Evolutionary conservation across 495 filamentous ascomycete genomes (phyloP).

Genomic region (Tuber indicum): DNA sequence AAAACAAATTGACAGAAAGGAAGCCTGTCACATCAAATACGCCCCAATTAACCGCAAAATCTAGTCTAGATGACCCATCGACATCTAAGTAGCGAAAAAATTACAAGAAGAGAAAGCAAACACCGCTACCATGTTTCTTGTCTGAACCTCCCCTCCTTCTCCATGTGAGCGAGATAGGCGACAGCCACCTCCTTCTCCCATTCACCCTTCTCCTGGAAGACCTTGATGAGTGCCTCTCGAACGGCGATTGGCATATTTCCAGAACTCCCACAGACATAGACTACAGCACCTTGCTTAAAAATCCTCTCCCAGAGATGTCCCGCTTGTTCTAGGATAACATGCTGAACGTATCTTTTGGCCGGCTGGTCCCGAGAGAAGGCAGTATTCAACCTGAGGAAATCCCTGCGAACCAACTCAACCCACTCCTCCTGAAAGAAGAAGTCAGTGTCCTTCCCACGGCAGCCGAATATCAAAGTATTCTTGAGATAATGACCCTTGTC

Average conservation of each 20-base stretch:
- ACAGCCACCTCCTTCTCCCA: slow-evolving; percentile 52
- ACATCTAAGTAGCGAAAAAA: background rate
- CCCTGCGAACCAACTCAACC: slow-evolving; percentile 43
- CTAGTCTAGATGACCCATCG: background rate
- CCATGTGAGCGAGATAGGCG: slow-evolving; percentile 55
- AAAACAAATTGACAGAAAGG: background rate
- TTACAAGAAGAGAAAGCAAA: background rate
- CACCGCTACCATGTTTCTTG: slow-evolving; percentile 61
- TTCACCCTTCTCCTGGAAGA: slow-evolving; percentile 49
- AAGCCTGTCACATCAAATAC: background rate
- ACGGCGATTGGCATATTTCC: slow-evolving; percentile 85
- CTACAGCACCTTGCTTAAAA: slow-evolving; percentile 49
- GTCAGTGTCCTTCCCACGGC: slow-evolving; percentile 64
- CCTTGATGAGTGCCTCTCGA: slow-evolving; percentile 68
- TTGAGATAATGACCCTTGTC: background rate
- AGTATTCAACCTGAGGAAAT: slow-evolving; percentile 53
- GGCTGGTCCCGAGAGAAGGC: slow-evolving; percentile 77
- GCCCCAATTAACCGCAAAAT: background rate
- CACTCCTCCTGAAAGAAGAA: slow-evolving; percentile 78
- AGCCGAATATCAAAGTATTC: slow-evolving; percentile 62
- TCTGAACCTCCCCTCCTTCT: slow-evolving; percentile 63
- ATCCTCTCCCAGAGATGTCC: slow-evolving; percentile 55
- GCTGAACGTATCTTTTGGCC: slow-evolving; percentile 83
- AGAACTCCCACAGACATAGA: slow-evolving; percentile 77
- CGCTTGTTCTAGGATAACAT: slow-evolving; percentile 61